Evolutionary conservation across 805 yeast genomes (phyloP).

Genomic region (Candida schatavii): DNA sequence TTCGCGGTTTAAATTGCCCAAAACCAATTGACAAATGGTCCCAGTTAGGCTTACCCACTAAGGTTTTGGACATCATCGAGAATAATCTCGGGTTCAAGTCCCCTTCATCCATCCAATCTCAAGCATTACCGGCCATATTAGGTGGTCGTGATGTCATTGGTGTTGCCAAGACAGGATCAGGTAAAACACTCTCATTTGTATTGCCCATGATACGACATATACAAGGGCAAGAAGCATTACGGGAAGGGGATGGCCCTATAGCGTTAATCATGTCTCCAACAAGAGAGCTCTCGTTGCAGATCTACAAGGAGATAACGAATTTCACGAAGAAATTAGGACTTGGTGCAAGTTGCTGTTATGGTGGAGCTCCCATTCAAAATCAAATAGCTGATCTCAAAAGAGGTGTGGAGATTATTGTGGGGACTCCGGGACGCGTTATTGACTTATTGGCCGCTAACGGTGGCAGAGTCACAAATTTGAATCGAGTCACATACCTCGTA

Average conservation of each 20-base stretch:
- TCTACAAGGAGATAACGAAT: slow-evolving; percentile 59
- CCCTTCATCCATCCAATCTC: slow-evolving; percentile 90
- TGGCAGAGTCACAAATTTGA: slow-evolving; percentile 70
- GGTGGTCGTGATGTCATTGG: slow-evolving; percentile 88
- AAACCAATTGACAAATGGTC: slow-evolving; percentile 76
- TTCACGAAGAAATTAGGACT: slow-evolving; percentile 53
- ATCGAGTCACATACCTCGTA: slow-evolving; percentile 75
- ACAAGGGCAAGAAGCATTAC: slow-evolving; percentile 60
- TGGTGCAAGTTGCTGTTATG: slow-evolving; percentile 77
- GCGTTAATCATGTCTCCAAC: slow-evolving; percentile 87
- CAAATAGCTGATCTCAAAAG: slow-evolving; percentile 79
- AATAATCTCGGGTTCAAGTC: slow-evolving; percentile 47
- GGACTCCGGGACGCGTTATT: slow-evolving; percentile 94
- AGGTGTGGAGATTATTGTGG: slow-evolving; percentile 79
- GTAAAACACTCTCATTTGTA: slow-evolving; percentile 87
- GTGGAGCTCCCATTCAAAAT: slow-evolving; percentile 79
- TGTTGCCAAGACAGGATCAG: slow-evolving; percentile 95
- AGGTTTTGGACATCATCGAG: slow-evolving; percentile 50
- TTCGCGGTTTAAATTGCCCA: slow-evolving; percentile 56
- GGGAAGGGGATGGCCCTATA: slow-evolving; percentile 62
- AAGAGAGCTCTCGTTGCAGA: slow-evolving; percentile 86
- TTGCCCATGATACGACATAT: slow-evolving; percentile 84
- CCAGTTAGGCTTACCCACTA: slow-evolving; percentile 72
- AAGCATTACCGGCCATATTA: slow-evolving; percentile 88
- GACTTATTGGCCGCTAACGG: slow-evolving; percentile 81